Base-by-base conservation (phyloP, 1,284 basidiomycete genomes). In the Irpex sp. region DNA sequence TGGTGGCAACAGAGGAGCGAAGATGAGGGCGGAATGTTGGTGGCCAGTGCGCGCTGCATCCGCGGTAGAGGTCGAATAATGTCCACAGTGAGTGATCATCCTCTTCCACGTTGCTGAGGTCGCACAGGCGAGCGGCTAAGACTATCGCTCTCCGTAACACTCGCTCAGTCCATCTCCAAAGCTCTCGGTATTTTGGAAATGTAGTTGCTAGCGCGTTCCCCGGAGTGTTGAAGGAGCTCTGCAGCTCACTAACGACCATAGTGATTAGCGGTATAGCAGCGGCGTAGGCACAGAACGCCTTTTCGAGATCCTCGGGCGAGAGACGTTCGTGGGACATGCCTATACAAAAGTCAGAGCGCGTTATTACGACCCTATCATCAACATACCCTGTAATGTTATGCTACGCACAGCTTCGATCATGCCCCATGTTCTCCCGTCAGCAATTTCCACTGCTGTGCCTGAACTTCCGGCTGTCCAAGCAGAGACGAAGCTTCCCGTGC, bases 101-200 rank as follows among this genome's bases (percentile, higher is more conserved):
- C 15, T 78, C 72, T 47, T 81, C 68, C 58, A 66, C 61, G 35
- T 67, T 61, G 36, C 73, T 70, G 19, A 77, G 63, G 54, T 80
- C 78, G 67, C 71, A 81, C 4, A 76, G 80, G 21, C 75, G 83
- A 0, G 88, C 77, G 33, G 83, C 80, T 0, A 91, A 73, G 1
- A 86, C 76, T 61, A 89, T 80, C 3, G 84, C 84, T 15, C 91
- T 81, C 78, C 89, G 89, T n/a, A 92, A 75, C 31, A 90, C 76
- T 36, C 85, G 79, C 69, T 93, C 91, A 2, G 81, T 79, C 91
- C 91, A 93, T 62, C 90, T 79, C 91, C 91, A 93, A 6, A 92
- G 78, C 67, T 93, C 91, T 26, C 86, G 84, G 56, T 88, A 85
- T 51, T 80, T 81, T 4, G 77, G 73, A 69, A 93, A 93, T 1